Conservation (phyloP, 371 early-diverging fungal species). For the Batrachochytrium dendrobatidis region DNA sequence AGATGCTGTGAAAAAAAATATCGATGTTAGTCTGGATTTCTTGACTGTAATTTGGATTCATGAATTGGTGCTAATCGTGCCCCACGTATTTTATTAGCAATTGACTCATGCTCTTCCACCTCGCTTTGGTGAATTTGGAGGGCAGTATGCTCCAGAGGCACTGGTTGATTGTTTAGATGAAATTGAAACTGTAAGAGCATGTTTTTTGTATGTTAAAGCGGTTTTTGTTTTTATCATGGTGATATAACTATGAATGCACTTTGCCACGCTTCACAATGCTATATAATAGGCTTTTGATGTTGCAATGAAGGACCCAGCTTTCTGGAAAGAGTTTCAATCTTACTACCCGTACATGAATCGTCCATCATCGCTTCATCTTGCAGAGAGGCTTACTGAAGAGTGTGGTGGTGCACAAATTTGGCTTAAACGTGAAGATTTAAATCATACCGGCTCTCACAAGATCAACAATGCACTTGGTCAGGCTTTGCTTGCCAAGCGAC, state of each 20-base stretch:
- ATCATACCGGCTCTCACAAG: constrained; percentile 98
- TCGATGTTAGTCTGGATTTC: too few relatives aligned
- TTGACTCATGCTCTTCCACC: constrained; percentile 31
- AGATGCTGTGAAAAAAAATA: too few relatives aligned
- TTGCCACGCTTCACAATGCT: neutral
- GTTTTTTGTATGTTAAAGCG: neutral
- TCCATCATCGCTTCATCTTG: constrained; percentile 79
- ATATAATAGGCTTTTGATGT: constrained; percentile 7
- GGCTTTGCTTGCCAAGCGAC: constrained; percentile 78
- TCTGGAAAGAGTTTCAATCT: constrained; percentile 83
- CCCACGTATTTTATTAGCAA: too few relatives aligned
- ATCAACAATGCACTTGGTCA: constrained; percentile 97
- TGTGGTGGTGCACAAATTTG: constrained; percentile 84
- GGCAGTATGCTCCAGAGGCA: constrained; percentile 93
- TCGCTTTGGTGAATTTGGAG: constrained; percentile 93
- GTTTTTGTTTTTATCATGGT: neutral
- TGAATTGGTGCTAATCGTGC: too few relatives aligned
- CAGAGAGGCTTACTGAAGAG: constrained; percentile 73
- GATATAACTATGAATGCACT: neutral
- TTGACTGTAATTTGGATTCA: too few relatives aligned
- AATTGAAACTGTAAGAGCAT: constrained; percentile 52
- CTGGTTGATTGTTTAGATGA: constrained; percentile 86
- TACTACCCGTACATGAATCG: constrained; percentile 89
- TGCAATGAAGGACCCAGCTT: constrained; percentile 76
- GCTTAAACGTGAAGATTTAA: constrained; percentile 96